Base-by-base conservation (phyloP, 129 eudicot species). In the Artemisia annua region DNA sequence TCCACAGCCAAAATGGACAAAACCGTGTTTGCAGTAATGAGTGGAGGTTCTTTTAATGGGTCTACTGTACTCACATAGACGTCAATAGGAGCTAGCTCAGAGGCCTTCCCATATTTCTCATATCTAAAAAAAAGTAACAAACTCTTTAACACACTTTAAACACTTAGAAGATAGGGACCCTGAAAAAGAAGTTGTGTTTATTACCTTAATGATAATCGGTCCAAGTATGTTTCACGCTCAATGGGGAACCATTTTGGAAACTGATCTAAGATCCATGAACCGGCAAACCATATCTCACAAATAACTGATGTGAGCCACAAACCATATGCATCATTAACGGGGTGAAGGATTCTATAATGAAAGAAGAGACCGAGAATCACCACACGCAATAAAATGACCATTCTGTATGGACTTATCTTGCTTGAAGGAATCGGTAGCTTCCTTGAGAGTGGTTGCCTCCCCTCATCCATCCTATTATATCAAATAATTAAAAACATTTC, bases 31-130 rank as follows among this genome's bases (percentile, higher is more conserved):
- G 90, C 91, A 15, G 96, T 90, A 59, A 90, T 82, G 24, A 90
- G 75, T 11, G 96, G 96, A 4, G 93, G 93, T 58, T 90, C 96
- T 71, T 90, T 89, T 62, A 76, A 77, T 60, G 96, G 96, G 51
- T 89, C 96, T 28, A 89, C 96, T 3, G 96, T 89, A 74, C 96
- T 90, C 63, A 90, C 96, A 62, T 72, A 90, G 18, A 90, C 57
- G 35, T 90, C 96, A 60, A 90, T 63, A 3, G 80, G 83, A 17
- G 85, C 83, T 58, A 90, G 76, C 59, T 87, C 88, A 17, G 93
- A 87, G 19, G 83, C 88, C 84, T 87, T 78, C 73, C 93, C 96
- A 70, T 85, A 87, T 79, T 85, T 87, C 68, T 90, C 96, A 69
- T 90, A 90, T 75, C 96, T 90, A 52, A n/a, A 63, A 43, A 71